Evolutionary conservation across 2,329 filamentous ascomycete species (phyloP), one percentile per base, ranked within the genome.

Genomic region (Pestalotiopsis sp.): DNA sequence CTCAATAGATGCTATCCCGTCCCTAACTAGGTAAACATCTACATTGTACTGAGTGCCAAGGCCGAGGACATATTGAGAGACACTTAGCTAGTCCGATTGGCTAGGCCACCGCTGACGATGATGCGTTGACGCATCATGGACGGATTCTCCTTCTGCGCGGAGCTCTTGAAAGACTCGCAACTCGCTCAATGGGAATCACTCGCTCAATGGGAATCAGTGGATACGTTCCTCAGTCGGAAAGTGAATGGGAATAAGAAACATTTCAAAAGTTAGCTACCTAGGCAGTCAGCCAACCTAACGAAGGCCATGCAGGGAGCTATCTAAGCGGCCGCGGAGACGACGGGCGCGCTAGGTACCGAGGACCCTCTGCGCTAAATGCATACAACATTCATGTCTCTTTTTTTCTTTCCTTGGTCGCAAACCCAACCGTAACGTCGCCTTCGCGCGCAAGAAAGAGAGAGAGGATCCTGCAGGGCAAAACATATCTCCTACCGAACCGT

Each of bases 171-270:
- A 61, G 26, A 20, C 30, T 35, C 20, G 58, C 22, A 20, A 24
- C 26, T 35, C 58, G 17, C 20, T 13, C 26, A 35, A 39, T 26
- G 35, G n/a, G 20, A 20, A 5, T 58, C 17, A 58, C 26, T 35
- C 58, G 17, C 20, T 13, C 26, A 35, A 39, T 26, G 35, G n/a
- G 20, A 20, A 5, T 58, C 17, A 58, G 7, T 58, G 22, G 55
- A 20, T 52, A 52, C 20, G 4, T 52, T 13, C 5, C 13, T 13
- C 10, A 58, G 22, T 58, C 30, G 58, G 58, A 26, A 58, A 38
- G 56, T 35, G 56, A 35, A 39, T 20, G 58, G 58, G 35, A 61
- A 61, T 61, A 61, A 61, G 58, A 61, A 61, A 61, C n/a, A 10
- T n/a, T 39, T 6, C 14, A 58, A 58, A 20, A 10, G 3, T 35